Evolutionary conservation across 495 filamentous ascomycete genomes (phyloP), one percentile per base, ranked within the genome.

Genomic region (Penicillium ochrochloron): DNA sequence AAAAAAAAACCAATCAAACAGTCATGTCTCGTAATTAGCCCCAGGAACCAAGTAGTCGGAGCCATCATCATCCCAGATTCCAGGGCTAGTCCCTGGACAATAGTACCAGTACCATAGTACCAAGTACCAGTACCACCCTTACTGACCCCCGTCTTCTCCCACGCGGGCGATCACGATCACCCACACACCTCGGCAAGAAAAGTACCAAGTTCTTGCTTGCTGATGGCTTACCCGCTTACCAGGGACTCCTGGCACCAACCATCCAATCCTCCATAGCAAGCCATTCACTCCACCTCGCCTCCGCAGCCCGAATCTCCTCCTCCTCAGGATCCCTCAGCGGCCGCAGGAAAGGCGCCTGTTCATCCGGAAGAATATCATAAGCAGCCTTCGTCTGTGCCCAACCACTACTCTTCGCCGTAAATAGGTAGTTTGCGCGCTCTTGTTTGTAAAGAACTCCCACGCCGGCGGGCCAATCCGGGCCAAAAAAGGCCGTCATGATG

Each of bases 261-360:
- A 96, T 96, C 92, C 93, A 97, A 75, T 97, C 93, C 75, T 97
- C 92, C 92, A 97, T 96, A 5, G 92, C 92, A 41, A 97, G 75
- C 91, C 92, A 96, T 73, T 90, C 86, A 71, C 89, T 92, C 91
- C 92, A 97, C 56, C 80, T 86, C 55, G 82, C 84, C 77, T 99
- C 93, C 0, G 94, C 95, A 33, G 74, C 79, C 41, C 89, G 85
- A 63, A 98, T 91, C 79, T 98, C 95, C 48, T 85, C 85, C 75
- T 93, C 88, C 35, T 84, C 82, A 10, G 90, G 87, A 41, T 86
- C 83, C 61, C 88, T 86, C 37, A 97, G 78, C 39, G 94, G 92
- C 59, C 86, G 86, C 57, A 98, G 78, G 73, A 94, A 98, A 0
- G 94, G 95, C 5, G 93, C 82, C 52, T 85, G 89, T 79, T 98